A percentile compares a stretch with the other conserved stretches of the same genome.
Evolutionary conservation across 306 rosid species (phyloP).

Genomic region (Phaseolus lunatus): DNA sequence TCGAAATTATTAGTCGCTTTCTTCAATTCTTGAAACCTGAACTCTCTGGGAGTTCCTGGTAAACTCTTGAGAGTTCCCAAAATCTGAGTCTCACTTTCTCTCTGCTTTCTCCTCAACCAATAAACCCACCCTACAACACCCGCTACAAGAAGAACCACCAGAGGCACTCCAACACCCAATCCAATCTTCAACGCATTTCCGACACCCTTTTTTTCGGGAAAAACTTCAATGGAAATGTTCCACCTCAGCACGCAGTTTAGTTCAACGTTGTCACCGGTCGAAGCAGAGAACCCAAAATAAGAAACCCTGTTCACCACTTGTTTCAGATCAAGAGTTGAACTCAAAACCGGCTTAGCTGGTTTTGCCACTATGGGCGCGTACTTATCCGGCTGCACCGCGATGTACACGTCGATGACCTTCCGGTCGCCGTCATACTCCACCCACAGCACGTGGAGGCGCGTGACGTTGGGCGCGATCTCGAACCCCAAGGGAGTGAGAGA

Average conservation of each 20-base stretch:
- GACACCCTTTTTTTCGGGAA: not conserved
- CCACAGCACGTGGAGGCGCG: slow-evolving; percentile 59
- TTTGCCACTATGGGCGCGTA: slow-evolving; percentile 39
- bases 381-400: slow-evolving; percentile 42
- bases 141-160: slow-evolving; percentile 22
- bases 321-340: slow-evolving; percentile 48
- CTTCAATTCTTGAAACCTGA: slow-evolving; percentile 60
- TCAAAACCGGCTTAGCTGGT: slow-evolving; percentile 56
- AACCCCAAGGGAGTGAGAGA: slow-evolving; percentile 44
- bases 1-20: slow-evolving; percentile 75
- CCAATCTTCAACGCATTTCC: slow-evolving; percentile 41
- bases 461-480: slow-evolving; percentile 54
- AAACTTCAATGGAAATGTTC: slow-evolving; percentile 65
- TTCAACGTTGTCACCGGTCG: slow-evolving; percentile 59
- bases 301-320: slow-evolving; percentile 44
- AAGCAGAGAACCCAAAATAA: slow-evolving; percentile 75
- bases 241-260: slow-evolving; percentile 71
- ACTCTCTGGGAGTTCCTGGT: slow-evolving; percentile 81
- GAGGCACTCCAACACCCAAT: slow-evolving; percentile 57
- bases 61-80: slow-evolving; percentile 71
- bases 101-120: slow-evolving; percentile 39
- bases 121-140: slow-evolving; percentile 38
- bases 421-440: slow-evolving; percentile 60
- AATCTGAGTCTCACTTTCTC: slow-evolving; percentile 47
- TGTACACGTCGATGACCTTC: slow-evolving; percentile 49